Conservation (phyloP, 208 protist genomes). For the Angomonas desouzai region DNA sequence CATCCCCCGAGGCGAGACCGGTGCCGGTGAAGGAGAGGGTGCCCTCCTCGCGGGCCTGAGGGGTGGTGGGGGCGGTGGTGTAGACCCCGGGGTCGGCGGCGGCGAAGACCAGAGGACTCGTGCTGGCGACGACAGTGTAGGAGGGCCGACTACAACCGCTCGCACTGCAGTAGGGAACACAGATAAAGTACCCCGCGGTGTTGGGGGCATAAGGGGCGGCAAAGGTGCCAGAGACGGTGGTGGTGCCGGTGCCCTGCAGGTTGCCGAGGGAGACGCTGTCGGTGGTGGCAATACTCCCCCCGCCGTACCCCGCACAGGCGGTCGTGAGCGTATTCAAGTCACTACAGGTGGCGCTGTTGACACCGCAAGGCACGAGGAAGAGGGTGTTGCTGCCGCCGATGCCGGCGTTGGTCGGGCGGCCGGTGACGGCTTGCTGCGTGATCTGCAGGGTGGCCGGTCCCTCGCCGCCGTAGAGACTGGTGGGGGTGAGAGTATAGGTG, state of each 20-base stretch:
- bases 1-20: conserved; percentile 37
- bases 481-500: conserved; percentile 36
- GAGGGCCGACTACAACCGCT: conserved; percentile 43
- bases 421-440: conserved; percentile 21
- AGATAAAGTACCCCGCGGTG: conserved; percentile 58
- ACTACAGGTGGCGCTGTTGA: conserved; percentile 30
- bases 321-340: conserved; percentile 37
- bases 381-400: conserved; percentile 50
- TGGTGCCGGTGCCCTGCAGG: conserved; percentile 24
- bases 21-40: conserved; percentile 54
- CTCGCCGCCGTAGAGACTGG: conserved; percentile 37
- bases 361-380: conserved; percentile 60
- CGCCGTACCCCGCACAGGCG: conserved; percentile 32
- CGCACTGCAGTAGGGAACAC: conserved; percentile 76
- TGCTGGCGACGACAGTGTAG: conserved; percentile 55
- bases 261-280: conserved; percentile 22
- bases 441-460: conserved; percentile 55
- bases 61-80: conserved; percentile 40
- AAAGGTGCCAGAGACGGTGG: conserved; percentile 44
- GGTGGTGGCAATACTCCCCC: conserved; percentile 3
- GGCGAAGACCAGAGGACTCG: conserved; percentile 30
- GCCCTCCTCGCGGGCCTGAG: conserved; percentile 68
- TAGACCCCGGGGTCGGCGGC: conserved; percentile 59
- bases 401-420: conserved; percentile 52
- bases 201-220: conserved; percentile 52